Base-by-base conservation (phyloP, 139 green algal species). In the Chlamydomonas applanata region DNA sequence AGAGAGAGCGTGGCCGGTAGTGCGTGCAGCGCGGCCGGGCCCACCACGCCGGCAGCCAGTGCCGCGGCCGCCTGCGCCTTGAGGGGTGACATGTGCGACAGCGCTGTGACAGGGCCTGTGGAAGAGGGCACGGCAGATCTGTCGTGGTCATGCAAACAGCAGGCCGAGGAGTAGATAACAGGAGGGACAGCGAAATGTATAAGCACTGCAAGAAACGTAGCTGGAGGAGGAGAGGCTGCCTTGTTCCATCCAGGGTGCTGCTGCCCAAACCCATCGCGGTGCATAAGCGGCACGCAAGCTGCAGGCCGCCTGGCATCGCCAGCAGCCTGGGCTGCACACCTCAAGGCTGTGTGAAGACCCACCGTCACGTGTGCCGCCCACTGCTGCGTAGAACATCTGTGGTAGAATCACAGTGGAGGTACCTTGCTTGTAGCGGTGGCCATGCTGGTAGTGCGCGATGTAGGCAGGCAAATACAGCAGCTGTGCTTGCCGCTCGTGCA, bases 401-500 rank as follows among this genome's bases (percentile, higher is more conserved):
- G 83, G 79, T 34, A 86, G 52, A 45, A 85, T 86, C 40, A 86
- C 79, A 5, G 72, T 71, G 22, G 77, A 68, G n/a, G 76, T 84
- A 56, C 76, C 79, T 17, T 78, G 74, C 44, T 84, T 88, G 79
- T 88, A 85, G 16, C 77, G 62, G 22, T 56, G 67, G 29, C 83
- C 83, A 30, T 86, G 76, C 40, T 64, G 22, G 71, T 88, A 88
- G 2, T 73, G 24, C 25, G 80, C 73, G 24, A 84, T 65, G 77
- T 88, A 88, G 17, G 77, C 79, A 4, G 83, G 83, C 35, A 85
- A 69, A 53, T 78, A 82, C 30, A 82, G 78, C 60, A 86, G 71
- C 2, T 52, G 30, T 25, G 33, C 68, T 2, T 1, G 33, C 16
- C 76, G 79, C 33, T 29, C 61, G 60, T 84, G 79, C 2, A 86